These are phyloP conservation scores for Brasilioporus rufonigricans DNA, from an alignment of 768 basidiomycete species.

Conservation along the genomic window DNA sequence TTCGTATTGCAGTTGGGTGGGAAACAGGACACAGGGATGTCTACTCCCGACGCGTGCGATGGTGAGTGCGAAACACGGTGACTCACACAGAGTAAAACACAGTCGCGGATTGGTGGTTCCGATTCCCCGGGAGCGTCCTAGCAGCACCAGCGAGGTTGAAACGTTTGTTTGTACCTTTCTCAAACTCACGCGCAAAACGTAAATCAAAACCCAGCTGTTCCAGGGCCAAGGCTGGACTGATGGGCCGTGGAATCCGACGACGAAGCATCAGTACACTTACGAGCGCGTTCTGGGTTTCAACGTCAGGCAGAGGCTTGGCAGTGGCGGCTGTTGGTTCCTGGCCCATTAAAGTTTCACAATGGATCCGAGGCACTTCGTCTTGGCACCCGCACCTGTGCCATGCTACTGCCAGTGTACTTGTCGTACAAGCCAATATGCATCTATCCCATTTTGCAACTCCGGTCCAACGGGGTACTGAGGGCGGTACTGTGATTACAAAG, in stretches of 20 bases:
- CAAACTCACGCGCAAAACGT: slow-evolving; percentile 14
- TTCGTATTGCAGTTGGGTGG: slow-evolving; percentile 3
- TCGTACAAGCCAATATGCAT: neutral
- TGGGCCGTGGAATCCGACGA: neutral
- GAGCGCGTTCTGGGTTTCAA: neutral
- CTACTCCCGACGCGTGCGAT: neutral
- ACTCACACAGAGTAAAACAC: neutral
- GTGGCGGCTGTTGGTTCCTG: neutral
- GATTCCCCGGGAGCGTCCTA: neutral
- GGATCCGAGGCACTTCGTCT: neutral
- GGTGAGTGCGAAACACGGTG: neutral
- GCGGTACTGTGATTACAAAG: neutral
- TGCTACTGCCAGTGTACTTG: too few species aligned
- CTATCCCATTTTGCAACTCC: neutral
- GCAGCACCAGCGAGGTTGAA: neutral
- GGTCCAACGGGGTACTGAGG: neutral
- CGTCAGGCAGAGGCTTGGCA: slow-evolving; percentile 4
- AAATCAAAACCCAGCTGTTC: slow-evolving; percentile 15
- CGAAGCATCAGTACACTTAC: neutral
- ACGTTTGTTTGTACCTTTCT: neutral
- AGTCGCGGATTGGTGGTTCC: neutral
- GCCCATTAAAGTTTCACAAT: neutral
- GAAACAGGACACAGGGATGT: slow-evolving; percentile 7
- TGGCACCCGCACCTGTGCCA: neutral
- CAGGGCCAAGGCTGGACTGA: slow-evolving; percentile 7